Evolutionary conservation across 2,329 filamentous ascomycete species (phyloP).

Genomic region (Ophiobolus disseminans): DNA sequence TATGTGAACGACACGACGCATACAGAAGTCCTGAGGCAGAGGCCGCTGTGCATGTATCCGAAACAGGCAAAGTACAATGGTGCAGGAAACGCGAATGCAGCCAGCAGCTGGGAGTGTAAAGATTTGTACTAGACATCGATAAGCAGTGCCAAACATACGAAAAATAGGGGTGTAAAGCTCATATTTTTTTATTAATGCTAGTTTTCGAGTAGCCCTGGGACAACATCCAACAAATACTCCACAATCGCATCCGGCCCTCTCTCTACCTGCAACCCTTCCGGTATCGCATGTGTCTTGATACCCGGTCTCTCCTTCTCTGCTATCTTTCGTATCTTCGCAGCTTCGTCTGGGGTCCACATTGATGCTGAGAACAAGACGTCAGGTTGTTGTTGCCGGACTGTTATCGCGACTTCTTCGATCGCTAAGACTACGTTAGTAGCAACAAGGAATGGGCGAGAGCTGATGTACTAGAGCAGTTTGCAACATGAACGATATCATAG

Average conservation of each 20-base stretch:
- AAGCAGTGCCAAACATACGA: background rate
- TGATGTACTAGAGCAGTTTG: constrained; percentile 66
- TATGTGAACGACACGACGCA: constrained; percentile 33
- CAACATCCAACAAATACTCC: constrained; percentile 56
- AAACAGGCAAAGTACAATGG: constrained; percentile 40
- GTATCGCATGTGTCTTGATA: constrained; percentile 61
- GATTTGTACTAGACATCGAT: constrained; percentile 17
- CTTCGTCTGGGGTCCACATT: constrained; percentile 63
- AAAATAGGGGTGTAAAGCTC: too few species aligned
- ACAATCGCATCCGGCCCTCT: constrained; percentile 64
- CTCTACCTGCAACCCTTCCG: constrained; percentile 62
- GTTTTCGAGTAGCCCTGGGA: constrained; percentile 43
- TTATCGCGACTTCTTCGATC: constrained; percentile 63
- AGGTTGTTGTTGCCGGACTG: constrained; percentile 61
- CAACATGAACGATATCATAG: constrained; percentile 69
- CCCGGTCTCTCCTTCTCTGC: constrained; percentile 56
- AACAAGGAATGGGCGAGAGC: background rate
- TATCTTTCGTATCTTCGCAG: constrained; percentile 53
- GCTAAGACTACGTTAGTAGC: constrained; percentile 36
- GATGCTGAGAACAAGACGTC: constrained; percentile 69
- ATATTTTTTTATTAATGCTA: constrained; percentile 1
- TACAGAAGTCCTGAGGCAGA: constrained; percentile 32
- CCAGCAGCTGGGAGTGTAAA: constrained; percentile 39
- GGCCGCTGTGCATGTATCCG: constrained; percentile 46
- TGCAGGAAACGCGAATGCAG: constrained; percentile 31